These are phyloP conservation scores for Mycena albidolilacea DNA, from an alignment of 768 basidiomycete species.

Conservation along the genomic window DNA sequence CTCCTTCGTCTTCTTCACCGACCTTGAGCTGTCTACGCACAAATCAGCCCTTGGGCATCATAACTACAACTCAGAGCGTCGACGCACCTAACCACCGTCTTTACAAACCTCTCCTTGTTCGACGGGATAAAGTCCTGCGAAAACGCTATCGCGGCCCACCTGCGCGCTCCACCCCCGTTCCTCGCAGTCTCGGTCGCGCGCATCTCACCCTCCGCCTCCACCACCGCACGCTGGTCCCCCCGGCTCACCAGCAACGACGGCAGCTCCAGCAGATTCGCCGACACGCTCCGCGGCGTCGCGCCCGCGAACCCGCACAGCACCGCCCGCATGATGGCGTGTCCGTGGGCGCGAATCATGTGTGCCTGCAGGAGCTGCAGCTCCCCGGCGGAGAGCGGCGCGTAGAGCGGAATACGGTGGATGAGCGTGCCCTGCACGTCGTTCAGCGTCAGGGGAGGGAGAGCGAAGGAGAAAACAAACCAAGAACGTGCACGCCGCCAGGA, in stretches of 20 bases:
- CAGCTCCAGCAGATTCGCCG: conserved; percentile 88
- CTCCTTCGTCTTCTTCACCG: conserved; percentile 66
- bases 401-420: conserved; percentile 75
- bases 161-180: conserved; percentile 53
- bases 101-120: conserved; percentile 85
- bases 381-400: conserved; percentile 72
- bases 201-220: conserved; percentile 43
- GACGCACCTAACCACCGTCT: conserved; percentile 75
- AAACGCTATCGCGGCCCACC: conserved; percentile 83
- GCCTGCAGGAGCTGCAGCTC: conserved; percentile 58
- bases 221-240: conserved; percentile 62
- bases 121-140: conserved; percentile 82
- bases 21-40: conserved; percentile 29
- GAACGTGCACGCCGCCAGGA: conserved; percentile 87
- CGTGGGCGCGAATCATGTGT: conserved; percentile 67
- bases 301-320: conserved; percentile 87
- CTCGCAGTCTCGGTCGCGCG: conserved; percentile 42
- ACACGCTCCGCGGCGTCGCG: conserved; percentile 85
- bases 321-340: conserved; percentile 79
- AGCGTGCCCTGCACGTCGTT: conserved; percentile 65
- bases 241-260: conserved; percentile 77
- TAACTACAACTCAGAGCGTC: not conserved
- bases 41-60: not conserved
- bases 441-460: not conserved
- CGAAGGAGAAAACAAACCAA: conserved; percentile 66